Conservation (phyloP, 352 stramenopile species). For the Phytophthora ramorum region DNA sequence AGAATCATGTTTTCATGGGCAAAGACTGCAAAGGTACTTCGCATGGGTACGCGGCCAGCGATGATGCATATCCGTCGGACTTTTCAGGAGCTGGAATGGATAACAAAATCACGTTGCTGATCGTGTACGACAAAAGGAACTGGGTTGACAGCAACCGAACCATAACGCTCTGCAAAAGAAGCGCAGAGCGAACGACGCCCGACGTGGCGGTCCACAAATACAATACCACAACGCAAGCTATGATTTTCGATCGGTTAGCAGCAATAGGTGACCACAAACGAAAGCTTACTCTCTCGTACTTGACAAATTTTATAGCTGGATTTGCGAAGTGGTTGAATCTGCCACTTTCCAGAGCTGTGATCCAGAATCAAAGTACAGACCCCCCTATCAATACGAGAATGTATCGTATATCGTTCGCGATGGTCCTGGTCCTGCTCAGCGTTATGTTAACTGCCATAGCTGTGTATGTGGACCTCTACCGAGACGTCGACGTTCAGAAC, state of each 20-base stretch:
- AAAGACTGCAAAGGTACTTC: conserved; percentile 12
- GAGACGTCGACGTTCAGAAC: neutral
- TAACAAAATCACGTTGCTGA: conserved; percentile 20
- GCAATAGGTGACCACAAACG: neutral
- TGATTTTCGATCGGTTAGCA: too few species aligned
- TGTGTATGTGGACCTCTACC: neutral
- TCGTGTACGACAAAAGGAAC: conserved; percentile 10
- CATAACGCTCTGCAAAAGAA: conserved; percentile 8
- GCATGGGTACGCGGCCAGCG: conserved; percentile 2
- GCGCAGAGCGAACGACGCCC: neutral
- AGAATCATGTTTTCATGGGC: conserved; percentile 14
- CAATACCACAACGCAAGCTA: neutral
- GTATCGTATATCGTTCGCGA: neutral
- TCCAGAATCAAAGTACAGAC: too few species aligned
- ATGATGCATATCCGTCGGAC: conserved; percentile 1
- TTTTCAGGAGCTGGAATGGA: conserved; percentile 1
- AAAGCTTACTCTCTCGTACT: neutral
- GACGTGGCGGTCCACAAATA: neutral
- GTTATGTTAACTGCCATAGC: neutral
- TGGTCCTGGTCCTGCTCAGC: neutral
- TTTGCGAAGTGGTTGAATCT: too few species aligned
- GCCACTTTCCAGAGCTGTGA: too few species aligned
- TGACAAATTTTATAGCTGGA: too few species aligned
- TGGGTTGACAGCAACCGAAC: conserved; percentile 11
- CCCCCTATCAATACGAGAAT: neutral